Evolutionary conservation across 768 basidiomycete species (phyloP).

Genomic region (Fomitopsis serialis): DNA sequence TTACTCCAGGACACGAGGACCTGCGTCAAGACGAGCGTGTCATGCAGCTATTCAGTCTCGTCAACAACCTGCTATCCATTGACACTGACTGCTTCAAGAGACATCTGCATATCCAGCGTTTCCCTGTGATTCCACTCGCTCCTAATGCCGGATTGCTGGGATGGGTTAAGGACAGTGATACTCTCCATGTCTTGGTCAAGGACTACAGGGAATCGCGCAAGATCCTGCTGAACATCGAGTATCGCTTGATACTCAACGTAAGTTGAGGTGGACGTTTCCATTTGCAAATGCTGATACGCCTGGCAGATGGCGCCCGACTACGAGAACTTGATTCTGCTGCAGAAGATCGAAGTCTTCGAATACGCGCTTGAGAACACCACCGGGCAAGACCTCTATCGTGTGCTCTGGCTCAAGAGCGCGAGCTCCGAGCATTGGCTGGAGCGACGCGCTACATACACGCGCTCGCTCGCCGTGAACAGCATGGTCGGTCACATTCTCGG

Average conservation of each 20-base stretch:
- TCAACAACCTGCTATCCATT: constrained; percentile 89
- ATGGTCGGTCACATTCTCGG: constrained; percentile 99
- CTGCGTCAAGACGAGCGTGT: constrained; percentile 98
- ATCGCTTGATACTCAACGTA: constrained; percentile 97
- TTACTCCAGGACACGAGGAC: constrained; percentile 83
- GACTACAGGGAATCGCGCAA: constrained; percentile 96
- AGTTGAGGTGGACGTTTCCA: constrained; percentile 11
- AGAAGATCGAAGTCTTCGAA: constrained; percentile 99
- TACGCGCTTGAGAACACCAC: constrained; percentile 98
- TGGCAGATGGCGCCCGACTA: constrained; percentile 97
- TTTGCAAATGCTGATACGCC: background rate
- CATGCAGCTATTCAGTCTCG: constrained; percentile 97
- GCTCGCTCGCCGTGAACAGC: constrained; percentile 92
- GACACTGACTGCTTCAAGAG: constrained; percentile 96
- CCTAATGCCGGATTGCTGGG: constrained; percentile 93
- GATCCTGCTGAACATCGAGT: constrained; percentile 95
- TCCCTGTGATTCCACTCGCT: constrained; percentile 89
- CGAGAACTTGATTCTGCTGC: constrained; percentile 86
- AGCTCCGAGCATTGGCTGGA: constrained; percentile 99
- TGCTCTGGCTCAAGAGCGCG: constrained; percentile 91
- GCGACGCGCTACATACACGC: constrained; percentile 90
- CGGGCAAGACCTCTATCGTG: constrained; percentile 94
- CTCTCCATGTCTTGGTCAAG: constrained; percentile 91
- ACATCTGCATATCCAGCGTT: constrained; percentile 90
- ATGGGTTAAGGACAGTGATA: constrained; percentile 95